A percentile compares a stretch with the other conserved stretches of the same genome.
phyloP scores from a whole-genome alignment of 2,329 filamentous ascomycete genomes.

The Westerdykella sp. region DNA sequence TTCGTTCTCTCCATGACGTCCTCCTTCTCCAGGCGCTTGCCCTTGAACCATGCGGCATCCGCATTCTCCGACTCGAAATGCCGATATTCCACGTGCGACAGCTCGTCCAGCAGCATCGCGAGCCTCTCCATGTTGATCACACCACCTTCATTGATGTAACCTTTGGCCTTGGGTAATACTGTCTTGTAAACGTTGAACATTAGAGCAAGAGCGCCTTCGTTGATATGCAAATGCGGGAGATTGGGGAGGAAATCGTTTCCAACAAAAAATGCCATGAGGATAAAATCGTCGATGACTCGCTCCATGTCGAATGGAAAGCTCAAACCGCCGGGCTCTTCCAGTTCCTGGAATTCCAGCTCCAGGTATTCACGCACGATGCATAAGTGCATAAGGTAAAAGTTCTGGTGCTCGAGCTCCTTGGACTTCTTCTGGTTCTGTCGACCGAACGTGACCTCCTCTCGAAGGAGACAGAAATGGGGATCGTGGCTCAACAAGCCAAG shows the following conservation, averaged over 20 bases:
- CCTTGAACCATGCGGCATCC: slow-evolving; percentile 86
- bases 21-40: slow-evolving; percentile 68
- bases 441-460: slow-evolving; percentile 97
- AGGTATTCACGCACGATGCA: slow-evolving; percentile 97
- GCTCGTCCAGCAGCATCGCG: slow-evolving; percentile 68
- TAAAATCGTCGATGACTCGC: slow-evolving; percentile 96
- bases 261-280: slow-evolving; percentile 98
- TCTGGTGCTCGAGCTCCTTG: slow-evolving; percentile 96
- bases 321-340: slow-evolving; percentile 67
- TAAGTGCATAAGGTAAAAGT: slow-evolving; percentile 94
- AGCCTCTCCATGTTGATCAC: slow-evolving; percentile 82
- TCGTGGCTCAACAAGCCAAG: slow-evolving; percentile 93
- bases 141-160: slow-evolving; percentile 94
- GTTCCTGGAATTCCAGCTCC: slow-evolving; percentile 91
- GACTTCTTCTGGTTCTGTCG: slow-evolving; percentile 80
- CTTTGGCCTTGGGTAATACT: slow-evolving; percentile 76
- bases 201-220: slow-evolving; percentile 89
- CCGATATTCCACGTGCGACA: slow-evolving; percentile 83
- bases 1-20: slow-evolving; percentile 59
- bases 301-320: slow-evolving; percentile 86
- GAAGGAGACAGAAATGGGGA: slow-evolving; percentile 92
- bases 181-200: slow-evolving; percentile 98
- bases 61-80: slow-evolving; percentile 87
- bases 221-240: slow-evolving; percentile 92
- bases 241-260: slow-evolving; percentile 99